These are phyloP conservation scores for Pisolithus marmoratus DNA, from an alignment of 768 basidiomycete species.

Conservation along the genomic window DNA sequence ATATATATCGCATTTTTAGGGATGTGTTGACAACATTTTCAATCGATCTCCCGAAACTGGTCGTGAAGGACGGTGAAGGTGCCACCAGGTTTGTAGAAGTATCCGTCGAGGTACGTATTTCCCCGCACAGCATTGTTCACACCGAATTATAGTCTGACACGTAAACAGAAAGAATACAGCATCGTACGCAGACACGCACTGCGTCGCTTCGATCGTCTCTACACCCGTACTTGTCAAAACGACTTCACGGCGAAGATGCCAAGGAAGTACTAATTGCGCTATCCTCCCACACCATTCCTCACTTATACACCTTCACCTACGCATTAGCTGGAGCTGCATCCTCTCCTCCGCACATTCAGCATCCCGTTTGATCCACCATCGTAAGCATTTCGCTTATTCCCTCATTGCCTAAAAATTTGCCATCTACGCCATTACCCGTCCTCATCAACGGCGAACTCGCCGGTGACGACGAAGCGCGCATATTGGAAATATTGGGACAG, in stretches of 20 bases:
- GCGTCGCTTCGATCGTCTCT: constrained; percentile 86
- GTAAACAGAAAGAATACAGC: constrained; percentile 56
- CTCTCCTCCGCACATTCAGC: constrained; percentile 76
- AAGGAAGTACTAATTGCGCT: constrained; percentile 52
- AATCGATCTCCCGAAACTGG: constrained; percentile 84
- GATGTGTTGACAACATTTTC: constrained; percentile 80
- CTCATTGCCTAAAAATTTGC: constrained; percentile 32
- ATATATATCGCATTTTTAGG: constrained; percentile 71
- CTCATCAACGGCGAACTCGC: constrained; percentile 87
- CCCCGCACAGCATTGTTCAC: neutral
- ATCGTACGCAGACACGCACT: constrained; percentile 79
- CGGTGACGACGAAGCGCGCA: constrained; percentile 79
- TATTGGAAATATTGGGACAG: constrained; percentile 70
- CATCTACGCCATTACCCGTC: constrained; percentile 54
- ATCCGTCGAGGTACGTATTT: constrained; percentile 66
- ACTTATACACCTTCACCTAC: no score
- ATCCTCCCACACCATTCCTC: no score
- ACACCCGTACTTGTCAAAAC: constrained; percentile 95
- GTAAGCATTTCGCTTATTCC: constrained; percentile 92
- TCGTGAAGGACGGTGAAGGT: constrained; percentile 97
- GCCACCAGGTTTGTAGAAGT: constrained; percentile 97
- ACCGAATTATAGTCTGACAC: no score
- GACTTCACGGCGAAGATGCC: no score
- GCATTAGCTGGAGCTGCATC: constrained; percentile 87
- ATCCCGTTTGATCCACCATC: constrained; percentile 61